These are phyloP conservation scores for Wickerhamiella allomyrinae DNA, from an alignment of 805 yeast species.

Conservation along the genomic window DNA sequence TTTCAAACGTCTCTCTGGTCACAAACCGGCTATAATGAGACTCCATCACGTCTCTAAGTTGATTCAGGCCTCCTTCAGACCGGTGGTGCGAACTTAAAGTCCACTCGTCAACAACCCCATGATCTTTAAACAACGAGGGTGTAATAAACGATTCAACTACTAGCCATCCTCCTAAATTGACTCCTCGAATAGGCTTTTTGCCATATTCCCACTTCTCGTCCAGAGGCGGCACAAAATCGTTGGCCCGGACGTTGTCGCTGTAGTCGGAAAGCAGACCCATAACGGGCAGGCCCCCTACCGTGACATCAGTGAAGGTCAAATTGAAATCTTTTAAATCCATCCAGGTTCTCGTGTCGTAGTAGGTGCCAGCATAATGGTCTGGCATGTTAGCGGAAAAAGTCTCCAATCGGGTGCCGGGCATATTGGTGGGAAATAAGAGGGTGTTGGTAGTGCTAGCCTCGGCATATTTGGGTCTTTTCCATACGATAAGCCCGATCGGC, in stretches of 20 bases:
- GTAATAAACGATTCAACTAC: slow-evolving; percentile 75
- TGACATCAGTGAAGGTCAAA: slow-evolving; percentile 23
- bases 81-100: slow-evolving; percentile 33
- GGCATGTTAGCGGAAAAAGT: slow-evolving; percentile 17
- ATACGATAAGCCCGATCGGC: slow-evolving; percentile 20
- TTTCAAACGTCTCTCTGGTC: slow-evolving; percentile 49
- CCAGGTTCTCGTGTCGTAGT: slow-evolving; percentile 24
- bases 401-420: too few relatives aligned
- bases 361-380: slow-evolving; percentile 12
- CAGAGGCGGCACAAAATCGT: slow-evolving; percentile 21
- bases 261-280: slow-evolving; percentile 26
- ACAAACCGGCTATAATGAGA: slow-evolving; percentile 59
- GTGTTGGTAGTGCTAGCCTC: neutral
- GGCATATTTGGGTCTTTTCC: neutral
- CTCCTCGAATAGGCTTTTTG: slow-evolving; percentile 38
- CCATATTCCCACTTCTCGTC: slow-evolving; percentile 19
- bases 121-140: slow-evolving; percentile 45
- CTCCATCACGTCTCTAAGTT: slow-evolving; percentile 35
- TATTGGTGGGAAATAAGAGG: too few relatives aligned
- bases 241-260: slow-evolving; percentile 21
- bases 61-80: slow-evolving; percentile 36
- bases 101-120: slow-evolving; percentile 55
- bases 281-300: slow-evolving; percentile 24
- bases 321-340: slow-evolving; percentile 23
- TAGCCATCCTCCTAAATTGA: slow-evolving; percentile 80